Conservation (phyloP, 768 basidiomycete genomes). For the Lactifluus hygrophoroides region DNA sequence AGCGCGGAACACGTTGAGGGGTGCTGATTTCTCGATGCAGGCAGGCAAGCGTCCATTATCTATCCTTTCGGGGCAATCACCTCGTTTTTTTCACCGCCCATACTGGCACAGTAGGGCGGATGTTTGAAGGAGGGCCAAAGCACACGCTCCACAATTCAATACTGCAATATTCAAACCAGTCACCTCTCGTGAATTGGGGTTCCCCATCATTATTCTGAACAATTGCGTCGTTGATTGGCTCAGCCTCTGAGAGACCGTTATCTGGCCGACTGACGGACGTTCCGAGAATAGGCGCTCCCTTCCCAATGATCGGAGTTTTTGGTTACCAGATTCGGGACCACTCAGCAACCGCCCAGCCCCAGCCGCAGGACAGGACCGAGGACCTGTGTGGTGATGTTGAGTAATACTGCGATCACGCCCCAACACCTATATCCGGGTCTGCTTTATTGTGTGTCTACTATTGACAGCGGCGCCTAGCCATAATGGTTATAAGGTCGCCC, state of each 20-base stretch:
- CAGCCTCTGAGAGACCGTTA: no score
- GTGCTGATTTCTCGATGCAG: no score
- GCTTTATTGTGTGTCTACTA: not conserved
- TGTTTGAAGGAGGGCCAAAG: no score
- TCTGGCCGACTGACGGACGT: not conserved
- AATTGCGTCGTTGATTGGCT: no score
- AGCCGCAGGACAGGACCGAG: not conserved
- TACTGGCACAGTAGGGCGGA: no score
- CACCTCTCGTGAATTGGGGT: no score
- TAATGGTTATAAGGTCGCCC: constrained; percentile 11
- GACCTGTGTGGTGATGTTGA: not conserved
- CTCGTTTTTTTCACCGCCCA: not conserved
- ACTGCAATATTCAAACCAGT: no score
- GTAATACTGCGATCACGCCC: not conserved
- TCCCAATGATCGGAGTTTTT: constrained; percentile 9
- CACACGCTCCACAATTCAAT: no score
- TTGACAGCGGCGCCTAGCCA: constrained; percentile 6
- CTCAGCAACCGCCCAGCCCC: constrained; percentile 2
- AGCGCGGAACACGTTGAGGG: no score
- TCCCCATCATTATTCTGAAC: no score
- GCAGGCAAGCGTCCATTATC: no score
- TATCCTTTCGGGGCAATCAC: not conserved
- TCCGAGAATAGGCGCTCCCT: not conserved
- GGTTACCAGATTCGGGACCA: not conserved
- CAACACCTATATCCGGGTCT: not conserved